Evolutionary conservation across 1,284 basidiomycete species (phyloP).

Genomic region (Pyrrhoderma lamaoense): DNA sequence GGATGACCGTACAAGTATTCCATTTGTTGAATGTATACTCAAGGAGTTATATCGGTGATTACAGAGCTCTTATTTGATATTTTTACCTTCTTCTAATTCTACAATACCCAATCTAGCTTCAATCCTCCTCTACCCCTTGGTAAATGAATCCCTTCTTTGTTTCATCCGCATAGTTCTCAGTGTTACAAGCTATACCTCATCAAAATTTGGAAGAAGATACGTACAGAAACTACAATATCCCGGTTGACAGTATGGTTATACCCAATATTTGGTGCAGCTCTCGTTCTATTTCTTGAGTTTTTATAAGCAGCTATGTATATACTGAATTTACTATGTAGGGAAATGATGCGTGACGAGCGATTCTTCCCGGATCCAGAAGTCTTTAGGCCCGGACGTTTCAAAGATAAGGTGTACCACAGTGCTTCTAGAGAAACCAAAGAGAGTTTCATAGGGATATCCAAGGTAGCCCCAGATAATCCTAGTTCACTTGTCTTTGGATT

Average conservation of each 20-base stretch:
- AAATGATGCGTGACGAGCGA: conserved; percentile 20
- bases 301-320: neutral
- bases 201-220: conserved; percentile 8
- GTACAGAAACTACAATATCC: conserved; percentile 6
- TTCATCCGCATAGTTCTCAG: neutral
- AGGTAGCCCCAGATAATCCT: conserved; percentile 5
- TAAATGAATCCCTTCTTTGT: neutral
- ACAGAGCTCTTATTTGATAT: neutral
- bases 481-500: conserved; percentile 15
- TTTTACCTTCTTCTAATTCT: neutral
- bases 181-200: conserved; percentile 10
- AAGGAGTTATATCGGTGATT: conserved; percentile 26
- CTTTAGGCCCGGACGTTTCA: conserved; percentile 19
- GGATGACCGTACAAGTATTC: conserved; percentile 22
- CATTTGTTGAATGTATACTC: conserved; percentile 26
- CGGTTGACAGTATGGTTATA: conserved; percentile 6
- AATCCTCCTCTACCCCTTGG: conserved; percentile 15
- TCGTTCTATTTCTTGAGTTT: neutral
- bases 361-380: conserved; percentile 18
- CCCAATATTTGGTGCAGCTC: conserved; percentile 13
- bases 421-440: neutral
- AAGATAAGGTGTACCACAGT: neutral
- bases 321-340: conserved; percentile 8
- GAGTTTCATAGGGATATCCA: neutral
- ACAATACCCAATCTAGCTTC: neutral